These are phyloP conservation scores for Centella asiatica DNA, from an alignment of 129 eudicot genomes.

Conservation along the genomic window DNA sequence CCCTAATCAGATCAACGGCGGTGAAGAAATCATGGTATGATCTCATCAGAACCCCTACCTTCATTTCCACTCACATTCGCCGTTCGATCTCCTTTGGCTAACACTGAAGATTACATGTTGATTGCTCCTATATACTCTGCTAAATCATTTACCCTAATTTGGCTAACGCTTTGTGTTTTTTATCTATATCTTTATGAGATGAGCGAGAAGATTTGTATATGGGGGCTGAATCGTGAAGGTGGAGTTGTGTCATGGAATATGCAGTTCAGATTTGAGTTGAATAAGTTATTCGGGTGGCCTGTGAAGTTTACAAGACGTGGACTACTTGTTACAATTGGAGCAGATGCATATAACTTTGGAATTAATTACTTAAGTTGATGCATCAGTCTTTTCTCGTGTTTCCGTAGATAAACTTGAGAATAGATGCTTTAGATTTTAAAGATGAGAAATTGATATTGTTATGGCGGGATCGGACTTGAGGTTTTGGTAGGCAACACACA, in stretches of 20 bases:
- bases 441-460: too few species aligned
- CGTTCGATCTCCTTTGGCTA: neutral
- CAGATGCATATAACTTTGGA: too few species aligned
- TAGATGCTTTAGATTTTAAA: too few species aligned
- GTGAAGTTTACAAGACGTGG: conserved; percentile 10
- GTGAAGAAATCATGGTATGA: conserved; percentile 10
- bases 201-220: neutral
- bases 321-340: neutral
- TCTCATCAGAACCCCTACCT: neutral
- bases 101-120: neutral
- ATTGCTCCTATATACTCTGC: neutral
- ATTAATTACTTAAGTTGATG: too few species aligned
- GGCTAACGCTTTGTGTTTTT: neutral
- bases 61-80: conserved; percentile 2
- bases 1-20: neutral
- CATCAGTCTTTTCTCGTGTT: too few species aligned
- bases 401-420: too few species aligned
- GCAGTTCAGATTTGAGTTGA: neutral
- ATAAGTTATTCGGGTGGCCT: neutral
- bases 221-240: neutral
- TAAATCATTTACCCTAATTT: neutral
- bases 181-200: too few species aligned
- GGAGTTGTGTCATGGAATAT: neutral
- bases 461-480: too few species aligned
- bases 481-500: too few species aligned